Percentiles rank a stretch among this genome's conserved stretches.
Conservation (phyloP, 1,284 basidiomycete species). For the Rhodotorula sp. region DNA sequence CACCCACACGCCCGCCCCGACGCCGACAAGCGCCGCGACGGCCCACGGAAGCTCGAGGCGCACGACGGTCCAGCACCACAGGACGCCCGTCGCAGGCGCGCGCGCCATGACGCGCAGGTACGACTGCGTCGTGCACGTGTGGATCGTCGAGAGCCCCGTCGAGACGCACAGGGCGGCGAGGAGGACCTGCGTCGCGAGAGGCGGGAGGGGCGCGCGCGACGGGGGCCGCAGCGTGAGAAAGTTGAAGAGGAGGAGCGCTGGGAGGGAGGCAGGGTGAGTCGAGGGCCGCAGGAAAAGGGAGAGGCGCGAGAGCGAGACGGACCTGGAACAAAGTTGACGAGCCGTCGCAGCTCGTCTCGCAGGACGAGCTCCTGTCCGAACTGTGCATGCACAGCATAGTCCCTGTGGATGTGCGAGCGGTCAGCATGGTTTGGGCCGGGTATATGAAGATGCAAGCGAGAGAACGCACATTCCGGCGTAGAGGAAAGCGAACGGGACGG, state of each 20-base stretch:
- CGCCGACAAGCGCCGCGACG: slow-evolving; percentile 15
- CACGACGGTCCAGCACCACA: slow-evolving; percentile 42
- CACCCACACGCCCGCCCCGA: slow-evolving; percentile 24
- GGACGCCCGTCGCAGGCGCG: slow-evolving; percentile 29
- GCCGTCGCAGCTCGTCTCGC: slow-evolving; percentile 19
- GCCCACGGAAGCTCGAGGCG: slow-evolving; percentile 37
- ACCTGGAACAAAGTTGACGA: slow-evolving; percentile 47
- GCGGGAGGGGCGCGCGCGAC: slow-evolving; percentile 12
- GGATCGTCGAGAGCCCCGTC: slow-evolving; percentile 29
- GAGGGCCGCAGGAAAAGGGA: neutral
- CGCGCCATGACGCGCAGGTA: slow-evolving; percentile 39
- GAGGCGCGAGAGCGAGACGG: slow-evolving; percentile 32
- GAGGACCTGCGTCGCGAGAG: slow-evolving; percentile 14
- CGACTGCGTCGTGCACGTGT: slow-evolving; percentile 38
- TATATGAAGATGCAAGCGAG: neutral
- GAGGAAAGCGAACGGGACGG: slow-evolving; percentile 38
- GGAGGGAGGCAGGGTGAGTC: slow-evolving; percentile 30
- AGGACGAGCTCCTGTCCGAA: slow-evolving; percentile 26
- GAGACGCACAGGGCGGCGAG: slow-evolving; percentile 28
- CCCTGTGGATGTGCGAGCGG: slow-evolving; percentile 4
- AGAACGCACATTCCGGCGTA: slow-evolving; percentile 30
- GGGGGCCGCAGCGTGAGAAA: slow-evolving; percentile 46
- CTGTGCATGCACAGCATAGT: slow-evolving; percentile 39
- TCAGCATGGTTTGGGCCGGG: no score
- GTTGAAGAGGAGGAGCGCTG: slow-evolving; percentile 46